A percentile compares a stretch with the other conserved stretches of the same genome.
phyloP scores from a whole-genome alignment of 805 yeast species.

The Metschnikowia corniflorae region DNA sequence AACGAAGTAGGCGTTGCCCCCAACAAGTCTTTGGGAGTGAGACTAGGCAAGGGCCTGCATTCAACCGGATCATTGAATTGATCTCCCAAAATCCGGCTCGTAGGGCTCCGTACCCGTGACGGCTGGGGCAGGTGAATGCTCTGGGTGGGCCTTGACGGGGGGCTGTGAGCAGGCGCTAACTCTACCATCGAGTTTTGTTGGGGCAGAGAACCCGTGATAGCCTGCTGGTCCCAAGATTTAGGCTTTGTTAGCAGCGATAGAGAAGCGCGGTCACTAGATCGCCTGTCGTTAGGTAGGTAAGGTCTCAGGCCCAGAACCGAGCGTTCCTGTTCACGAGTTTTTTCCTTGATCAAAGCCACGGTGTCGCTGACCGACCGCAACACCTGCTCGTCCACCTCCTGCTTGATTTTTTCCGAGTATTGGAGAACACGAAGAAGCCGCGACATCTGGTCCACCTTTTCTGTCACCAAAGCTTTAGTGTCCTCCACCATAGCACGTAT shows the following conservation, averaged over 20 bases:
- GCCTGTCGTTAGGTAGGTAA: conserved; percentile 1
- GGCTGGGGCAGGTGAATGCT: conserved; percentile 34
- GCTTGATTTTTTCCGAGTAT: conserved; percentile 71
- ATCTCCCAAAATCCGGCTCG: conserved; percentile 18
- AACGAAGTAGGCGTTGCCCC: conserved; percentile 8
- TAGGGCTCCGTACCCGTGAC: conserved; percentile 29
- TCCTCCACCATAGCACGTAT: conserved; percentile 61
- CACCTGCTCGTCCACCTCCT: conserved; percentile 72
- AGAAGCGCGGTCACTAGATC: conserved; percentile 1
- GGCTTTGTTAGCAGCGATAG: not conserved
- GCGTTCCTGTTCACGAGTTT: conserved; percentile 19
- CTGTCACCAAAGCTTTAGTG: conserved; percentile 55
- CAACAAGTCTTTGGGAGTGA: conserved; percentile 47
- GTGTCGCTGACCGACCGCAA: conserved; percentile 61
- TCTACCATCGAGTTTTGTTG: not conserved
- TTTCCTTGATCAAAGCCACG: conserved; percentile 49
- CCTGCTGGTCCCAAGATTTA: not conserved
- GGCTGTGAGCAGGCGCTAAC: not conserved
- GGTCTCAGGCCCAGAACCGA: conserved; percentile 3
- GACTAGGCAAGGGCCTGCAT: conserved; percentile 25
- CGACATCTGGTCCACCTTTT: conserved; percentile 65
- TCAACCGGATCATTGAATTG: conserved; percentile 14
- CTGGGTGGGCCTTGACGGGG: conserved; percentile 3
- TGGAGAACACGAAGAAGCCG: conserved; percentile 71
- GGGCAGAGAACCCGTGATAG: too few relatives aligned